Conservation (phyloP, 192 early-diverging fungal genomes). For the Coemansia sp. region DNA sequence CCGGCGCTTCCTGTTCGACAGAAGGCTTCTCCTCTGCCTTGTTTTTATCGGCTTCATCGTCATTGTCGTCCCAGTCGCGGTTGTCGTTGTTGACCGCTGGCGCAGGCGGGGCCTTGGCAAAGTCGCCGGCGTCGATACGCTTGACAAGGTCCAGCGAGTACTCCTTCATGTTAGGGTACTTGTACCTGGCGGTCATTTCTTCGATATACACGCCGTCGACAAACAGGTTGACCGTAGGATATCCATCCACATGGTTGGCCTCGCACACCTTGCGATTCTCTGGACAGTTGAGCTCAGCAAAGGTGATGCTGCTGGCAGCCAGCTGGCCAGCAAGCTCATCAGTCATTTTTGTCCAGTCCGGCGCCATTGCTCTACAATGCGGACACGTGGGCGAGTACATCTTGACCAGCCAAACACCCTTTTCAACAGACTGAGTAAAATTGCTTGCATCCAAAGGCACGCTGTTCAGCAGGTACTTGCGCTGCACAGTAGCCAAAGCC, state of each 20-base stretch:
- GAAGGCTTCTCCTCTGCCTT: not conserved
- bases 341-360: constrained; percentile 74
- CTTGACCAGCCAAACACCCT: constrained; percentile 79
- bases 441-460: constrained; percentile 51
- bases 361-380: constrained; percentile 82
- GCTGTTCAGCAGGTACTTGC: constrained; percentile 41
- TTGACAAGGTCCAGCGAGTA: constrained; percentile 46
- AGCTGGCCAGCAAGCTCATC: constrained; percentile 42
- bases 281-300: constrained; percentile 73
- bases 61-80: constrained; percentile 37
- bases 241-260: constrained; percentile 60
- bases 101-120: constrained; percentile 26
- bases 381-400: constrained; percentile 88
- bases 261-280: constrained; percentile 65
- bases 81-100: constrained; percentile 43
- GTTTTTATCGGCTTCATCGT: not conserved
- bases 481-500: not conserved
- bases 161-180: constrained; percentile 32
- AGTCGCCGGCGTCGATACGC: constrained; percentile 30
- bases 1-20: not conserved
- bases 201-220: constrained; percentile 39
- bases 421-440: constrained; percentile 56
- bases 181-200: constrained; percentile 40
- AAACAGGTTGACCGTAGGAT: constrained; percentile 67
- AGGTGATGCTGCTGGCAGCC: constrained; percentile 52